A percentile compares a stretch with the other conserved stretches of the same genome.
Evolutionary conservation across 345 rosid species (phyloP).

Genomic region (Eucalyptus lansdowneana): DNA sequence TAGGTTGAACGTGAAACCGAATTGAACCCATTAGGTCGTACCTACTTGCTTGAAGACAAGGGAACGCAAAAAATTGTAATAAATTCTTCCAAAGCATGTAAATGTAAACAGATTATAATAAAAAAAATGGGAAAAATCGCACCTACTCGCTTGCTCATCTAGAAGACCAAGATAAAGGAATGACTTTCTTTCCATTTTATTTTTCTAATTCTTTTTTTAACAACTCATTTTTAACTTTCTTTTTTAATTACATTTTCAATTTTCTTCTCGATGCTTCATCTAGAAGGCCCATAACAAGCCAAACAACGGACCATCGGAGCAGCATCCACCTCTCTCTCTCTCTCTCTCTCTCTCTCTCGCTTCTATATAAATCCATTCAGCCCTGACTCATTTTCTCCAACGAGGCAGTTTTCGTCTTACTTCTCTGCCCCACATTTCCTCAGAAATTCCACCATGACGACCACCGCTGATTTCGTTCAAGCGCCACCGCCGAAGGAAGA

Average conservation of each 20-base stretch:
- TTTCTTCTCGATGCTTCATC: neutral
- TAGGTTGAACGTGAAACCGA: rapidly evolving
- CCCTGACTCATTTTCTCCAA: neutral
- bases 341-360: neutral
- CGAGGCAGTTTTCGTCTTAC: neutral
- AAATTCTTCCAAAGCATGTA: neutral
- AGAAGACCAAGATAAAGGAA: neutral
- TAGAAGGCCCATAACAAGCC: neutral
- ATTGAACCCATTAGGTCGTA: too few species aligned
- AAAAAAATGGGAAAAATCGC: neutral
- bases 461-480: neutral
- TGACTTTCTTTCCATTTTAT: neutral
- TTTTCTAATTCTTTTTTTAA: neutral
- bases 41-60: too few species aligned
- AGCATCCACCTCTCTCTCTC: neutral
- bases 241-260: neutral
- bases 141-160: neutral
- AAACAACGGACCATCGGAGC: neutral
- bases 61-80: too few species aligned
- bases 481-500: neutral
- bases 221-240: neutral
- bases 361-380: neutral
- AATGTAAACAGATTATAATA: too few species aligned
- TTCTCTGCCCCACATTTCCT: neutral
- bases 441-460: neutral